These are phyloP conservation scores for Grosmannia serpens DNA, from an alignment of 2,329 filamentous ascomycete genomes.

Conservation along the genomic window DNA sequence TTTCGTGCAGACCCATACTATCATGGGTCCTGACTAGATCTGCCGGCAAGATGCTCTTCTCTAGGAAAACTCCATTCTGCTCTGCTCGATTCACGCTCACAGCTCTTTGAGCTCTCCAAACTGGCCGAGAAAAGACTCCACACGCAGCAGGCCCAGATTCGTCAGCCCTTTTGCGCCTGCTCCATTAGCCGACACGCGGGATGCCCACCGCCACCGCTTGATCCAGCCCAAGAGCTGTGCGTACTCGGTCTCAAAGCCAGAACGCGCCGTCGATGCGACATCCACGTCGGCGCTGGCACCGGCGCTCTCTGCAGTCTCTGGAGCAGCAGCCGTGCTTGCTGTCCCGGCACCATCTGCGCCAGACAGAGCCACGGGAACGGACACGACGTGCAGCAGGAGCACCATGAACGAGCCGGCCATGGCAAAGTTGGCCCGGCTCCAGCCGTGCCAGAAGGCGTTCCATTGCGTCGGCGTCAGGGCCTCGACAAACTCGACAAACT, in stretches of 20 bases:
- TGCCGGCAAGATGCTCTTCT: too few relatives aligned
- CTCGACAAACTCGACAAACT: conserved; percentile 14
- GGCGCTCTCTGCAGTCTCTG: not conserved
- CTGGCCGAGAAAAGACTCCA: conserved; percentile 8
- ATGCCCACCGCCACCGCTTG: conserved; percentile 11
- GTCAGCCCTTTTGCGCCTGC: conserved; percentile 12
- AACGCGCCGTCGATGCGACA: not conserved
- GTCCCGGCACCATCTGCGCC: not conserved
- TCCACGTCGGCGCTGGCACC: not conserved
- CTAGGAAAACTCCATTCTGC: too few relatives aligned
- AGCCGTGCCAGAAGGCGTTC: conserved; percentile 15
- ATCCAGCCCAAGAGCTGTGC: conserved; percentile 9
- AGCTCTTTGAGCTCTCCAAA: not conserved
- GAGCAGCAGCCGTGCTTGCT: not conserved
- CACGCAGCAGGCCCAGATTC: conserved; percentile 10
- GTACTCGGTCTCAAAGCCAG: conserved; percentile 4
- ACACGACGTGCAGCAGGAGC: conserved; percentile 7
- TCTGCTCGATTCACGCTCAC: too few relatives aligned
- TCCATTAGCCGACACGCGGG: conserved; percentile 6
- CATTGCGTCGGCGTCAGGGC: conserved; percentile 8
- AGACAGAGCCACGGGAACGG: not conserved
- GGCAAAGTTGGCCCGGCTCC: conserved; percentile 12
- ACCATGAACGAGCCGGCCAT: conserved; percentile 12
- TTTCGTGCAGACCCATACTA: too few relatives aligned
- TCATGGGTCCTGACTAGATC: too few relatives aligned